Evolutionary conservation across 495 filamentous ascomycete species (phyloP).

Genomic region (Penicillium atrosanguineum): DNA sequence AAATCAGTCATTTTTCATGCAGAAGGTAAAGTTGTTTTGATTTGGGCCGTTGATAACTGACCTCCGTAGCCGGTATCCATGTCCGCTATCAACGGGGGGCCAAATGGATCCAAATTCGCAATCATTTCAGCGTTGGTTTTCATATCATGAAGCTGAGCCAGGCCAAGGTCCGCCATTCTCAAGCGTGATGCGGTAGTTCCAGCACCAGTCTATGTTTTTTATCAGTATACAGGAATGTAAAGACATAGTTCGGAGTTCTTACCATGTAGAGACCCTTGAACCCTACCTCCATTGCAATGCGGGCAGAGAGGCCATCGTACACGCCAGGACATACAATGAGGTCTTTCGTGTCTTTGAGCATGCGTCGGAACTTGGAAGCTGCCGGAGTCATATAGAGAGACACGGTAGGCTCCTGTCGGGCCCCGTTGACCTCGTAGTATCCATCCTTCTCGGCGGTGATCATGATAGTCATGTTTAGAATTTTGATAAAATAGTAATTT

Average conservation of each 20-base stretch:
- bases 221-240: not conserved
- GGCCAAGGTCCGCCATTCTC: conserved; percentile 65
- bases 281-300: conserved; percentile 58
- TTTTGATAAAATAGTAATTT: no score
- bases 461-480: conserved; percentile 27
- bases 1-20: not conserved
- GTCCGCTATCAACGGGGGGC: conserved; percentile 66
- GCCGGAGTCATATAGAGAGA: conserved; percentile 35
- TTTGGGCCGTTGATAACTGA: conserved; percentile 14
- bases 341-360: conserved; percentile 38
- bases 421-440: conserved; percentile 37
- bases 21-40: not conserved
- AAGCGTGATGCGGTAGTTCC: conserved; percentile 62
- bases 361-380: conserved; percentile 46
- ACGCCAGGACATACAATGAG: conserved; percentile 62
- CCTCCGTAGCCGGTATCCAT: conserved; percentile 66
- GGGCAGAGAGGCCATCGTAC: conserved; percentile 67
- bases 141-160: conserved; percentile 66
- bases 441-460: conserved; percentile 40
- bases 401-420: conserved; percentile 29
- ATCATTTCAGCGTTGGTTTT: conserved; percentile 63
- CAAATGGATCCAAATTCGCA: conserved; percentile 55
- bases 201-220: conserved; percentile 57
- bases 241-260: not conserved
- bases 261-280: conserved; percentile 70